Evolutionary conservation across 164 flowering plant species (phyloP).

Genomic region (Chloranthus sessilifolius): DNA sequence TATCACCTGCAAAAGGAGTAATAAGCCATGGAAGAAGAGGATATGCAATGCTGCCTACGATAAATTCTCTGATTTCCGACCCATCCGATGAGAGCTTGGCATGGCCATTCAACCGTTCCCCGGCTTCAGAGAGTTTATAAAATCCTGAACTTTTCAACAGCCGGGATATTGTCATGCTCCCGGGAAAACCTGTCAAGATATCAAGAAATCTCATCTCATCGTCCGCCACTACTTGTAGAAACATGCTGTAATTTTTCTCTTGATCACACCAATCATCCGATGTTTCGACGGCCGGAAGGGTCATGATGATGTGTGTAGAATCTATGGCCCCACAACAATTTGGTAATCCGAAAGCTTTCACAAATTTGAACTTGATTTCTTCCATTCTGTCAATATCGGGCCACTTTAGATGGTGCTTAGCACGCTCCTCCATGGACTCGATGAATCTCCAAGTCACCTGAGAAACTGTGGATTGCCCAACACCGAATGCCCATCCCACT

Average conservation of each 20-base stretch:
- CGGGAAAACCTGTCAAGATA: constrained; percentile 85
- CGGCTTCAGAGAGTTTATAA: constrained; percentile 59
- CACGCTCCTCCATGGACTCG: constrained; percentile 90
- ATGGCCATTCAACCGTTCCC: constrained; percentile 52
- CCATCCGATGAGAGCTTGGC: constrained; percentile 29
- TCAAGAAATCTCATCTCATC: constrained; percentile 78
- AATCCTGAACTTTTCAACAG: constrained; percentile 63
- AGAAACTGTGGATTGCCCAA: constrained; percentile 96
- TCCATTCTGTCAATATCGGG: constrained; percentile 48
- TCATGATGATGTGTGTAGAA: constrained; percentile 85
- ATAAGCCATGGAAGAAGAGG: constrained; percentile 94
- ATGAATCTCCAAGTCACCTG: constrained; percentile 98
- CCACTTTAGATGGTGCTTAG: constrained; percentile 88
- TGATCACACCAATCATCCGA: constrained; percentile 96
- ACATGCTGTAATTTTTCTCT: constrained; percentile 80
- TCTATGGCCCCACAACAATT: constrained; percentile 92
- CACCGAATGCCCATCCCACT: constrained; percentile 88
- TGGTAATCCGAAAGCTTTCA: constrained; percentile 51
- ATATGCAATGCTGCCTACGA: constrained; percentile 60
- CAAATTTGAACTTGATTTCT: constrained; percentile 62
- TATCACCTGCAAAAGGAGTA: constrained; percentile 49
- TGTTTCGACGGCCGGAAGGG: constrained; percentile 90
- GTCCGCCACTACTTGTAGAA: constrained; percentile 87
- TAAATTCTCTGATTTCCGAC: constrained; percentile 53
- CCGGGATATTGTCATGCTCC: constrained; percentile 45